phyloP scores from a whole-genome alignment of 2,329 filamentous ascomycete genomes.

The Amylocarpus encephaloides region DNA sequence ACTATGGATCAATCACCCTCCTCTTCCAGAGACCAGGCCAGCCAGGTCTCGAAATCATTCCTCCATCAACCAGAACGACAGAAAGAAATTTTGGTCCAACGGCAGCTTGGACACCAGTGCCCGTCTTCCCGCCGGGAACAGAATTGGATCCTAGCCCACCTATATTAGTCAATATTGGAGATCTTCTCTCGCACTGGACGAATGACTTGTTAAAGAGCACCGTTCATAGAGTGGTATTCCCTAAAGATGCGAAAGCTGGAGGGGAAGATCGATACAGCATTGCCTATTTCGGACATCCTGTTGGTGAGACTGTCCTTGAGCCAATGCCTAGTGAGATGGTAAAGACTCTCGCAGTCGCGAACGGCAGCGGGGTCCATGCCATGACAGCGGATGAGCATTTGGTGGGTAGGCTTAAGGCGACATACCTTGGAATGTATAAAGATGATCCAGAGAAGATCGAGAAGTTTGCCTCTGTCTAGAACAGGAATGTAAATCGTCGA shows the following conservation, averaged over 20 bases:
- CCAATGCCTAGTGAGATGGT: conserved; percentile 57
- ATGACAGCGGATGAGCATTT: conserved; percentile 60
- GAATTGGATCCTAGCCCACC: conserved; percentile 57
- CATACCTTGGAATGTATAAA: conserved; percentile 50
- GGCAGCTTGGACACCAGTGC: conserved; percentile 54
- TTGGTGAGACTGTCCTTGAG: conserved; percentile 44
- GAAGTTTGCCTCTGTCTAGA: background rate
- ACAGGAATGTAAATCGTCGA: background rate
- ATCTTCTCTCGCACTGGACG: conserved; percentile 80
- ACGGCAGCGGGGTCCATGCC: conserved; percentile 40
- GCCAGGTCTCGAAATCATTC: conserved; percentile 77
- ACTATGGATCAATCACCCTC: conserved; percentile 64
- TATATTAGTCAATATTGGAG: conserved; percentile 66
- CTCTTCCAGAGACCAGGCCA: conserved; percentile 83
- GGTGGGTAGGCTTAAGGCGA: conserved; percentile 52
- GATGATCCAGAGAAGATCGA: conserved; percentile 29
- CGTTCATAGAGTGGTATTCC: conserved; percentile 81
- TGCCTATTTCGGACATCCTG: conserved; percentile 63
- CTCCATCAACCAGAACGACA: conserved; percentile 34
- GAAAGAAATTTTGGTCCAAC: conserved; percentile 32
- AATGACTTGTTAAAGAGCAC: conserved; percentile 80
- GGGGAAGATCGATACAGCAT: conserved; percentile 55
- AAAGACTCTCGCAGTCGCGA: conserved; percentile 32
- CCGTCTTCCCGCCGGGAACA: conserved; percentile 57
- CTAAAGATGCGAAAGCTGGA: conserved; percentile 40